A percentile compares a stretch with the other conserved stretches of the same genome.
Evolutionary conservation across 225 moss, liverwort and hornwort genomes (phyloP).

Genomic region (Sphagnum tenellum): DNA sequence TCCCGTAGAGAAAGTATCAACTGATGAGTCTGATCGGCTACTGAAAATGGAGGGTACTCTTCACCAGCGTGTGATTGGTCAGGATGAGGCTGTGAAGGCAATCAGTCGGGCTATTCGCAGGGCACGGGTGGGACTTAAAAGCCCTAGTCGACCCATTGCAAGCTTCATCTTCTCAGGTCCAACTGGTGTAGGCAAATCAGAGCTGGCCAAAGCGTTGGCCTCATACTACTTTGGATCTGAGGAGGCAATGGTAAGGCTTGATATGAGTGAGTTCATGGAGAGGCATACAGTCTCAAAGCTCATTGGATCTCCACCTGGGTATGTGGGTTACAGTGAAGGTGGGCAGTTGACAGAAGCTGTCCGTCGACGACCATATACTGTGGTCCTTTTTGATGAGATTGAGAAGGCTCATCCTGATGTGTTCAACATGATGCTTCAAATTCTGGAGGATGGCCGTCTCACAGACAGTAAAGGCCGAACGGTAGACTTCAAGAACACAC

Average conservation of each 20-base stretch:
- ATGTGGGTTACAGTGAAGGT: not conserved
- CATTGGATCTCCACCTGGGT: constrained; percentile 94
- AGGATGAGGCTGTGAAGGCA: constrained; percentile 79
- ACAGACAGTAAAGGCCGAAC: constrained; percentile 93
- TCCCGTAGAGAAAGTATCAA: too few species aligned
- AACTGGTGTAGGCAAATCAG: constrained; percentile 89
- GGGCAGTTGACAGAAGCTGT: constrained; percentile 64
- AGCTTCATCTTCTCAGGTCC: constrained; percentile 86
- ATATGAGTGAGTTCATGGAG: constrained; percentile 98
- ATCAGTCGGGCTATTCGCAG: constrained; percentile 83
- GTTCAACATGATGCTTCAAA: constrained; percentile 81
- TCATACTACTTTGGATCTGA: constrained; percentile 67
- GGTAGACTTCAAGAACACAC: constrained; percentile 81
- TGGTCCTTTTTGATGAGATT: constrained; percentile 86
- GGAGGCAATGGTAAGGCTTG: constrained; percentile 25
- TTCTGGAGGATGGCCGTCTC: constrained; percentile 89
- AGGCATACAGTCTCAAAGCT: constrained; percentile 82
- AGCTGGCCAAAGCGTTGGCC: constrained; percentile 86
- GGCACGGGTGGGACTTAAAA: constrained; percentile 75
- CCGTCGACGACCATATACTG: constrained; percentile 74
- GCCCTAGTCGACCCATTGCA: constrained; percentile 74
- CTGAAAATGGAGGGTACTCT: constrained; percentile 62
- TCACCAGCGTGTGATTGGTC: constrained; percentile 83
- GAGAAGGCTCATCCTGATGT: constrained; percentile 76
- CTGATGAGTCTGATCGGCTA: constrained; percentile 56